These are phyloP conservation scores for Stramenopiles sp. DNA, from an alignment of 352 stramenopile genomes.

Conservation along the genomic window DNA sequence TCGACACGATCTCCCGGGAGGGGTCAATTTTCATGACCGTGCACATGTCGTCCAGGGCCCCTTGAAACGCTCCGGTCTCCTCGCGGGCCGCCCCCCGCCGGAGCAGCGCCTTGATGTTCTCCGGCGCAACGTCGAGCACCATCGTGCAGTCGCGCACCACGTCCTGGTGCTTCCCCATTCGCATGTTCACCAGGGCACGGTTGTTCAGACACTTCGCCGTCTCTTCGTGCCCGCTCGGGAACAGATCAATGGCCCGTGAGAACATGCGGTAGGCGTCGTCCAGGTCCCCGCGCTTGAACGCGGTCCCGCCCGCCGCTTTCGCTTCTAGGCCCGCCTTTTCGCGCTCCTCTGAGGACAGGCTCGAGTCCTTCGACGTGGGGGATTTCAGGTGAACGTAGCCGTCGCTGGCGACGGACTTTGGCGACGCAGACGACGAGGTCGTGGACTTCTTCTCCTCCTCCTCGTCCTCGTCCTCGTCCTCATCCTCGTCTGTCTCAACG, in stretches of 20 bases:
- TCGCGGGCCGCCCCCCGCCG: not conserved
- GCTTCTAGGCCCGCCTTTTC: not conserved
- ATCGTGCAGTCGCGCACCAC: not conserved
- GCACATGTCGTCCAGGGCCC: slow-evolving; percentile 5
- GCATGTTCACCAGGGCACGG: not conserved
- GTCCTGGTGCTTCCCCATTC: not conserved
- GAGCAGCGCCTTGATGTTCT: slow-evolving; percentile 3
- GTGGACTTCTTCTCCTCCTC: not conserved
- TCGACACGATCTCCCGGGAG: not conserved
- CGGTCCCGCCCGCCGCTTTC: not conserved
- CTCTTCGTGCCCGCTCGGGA: not conserved
- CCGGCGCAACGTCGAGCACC: not conserved
- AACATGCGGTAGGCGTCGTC: not conserved
- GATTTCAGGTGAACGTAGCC: slow-evolving; percentile 5
- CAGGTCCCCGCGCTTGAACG: not conserved
- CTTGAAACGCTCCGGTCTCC: not conserved
- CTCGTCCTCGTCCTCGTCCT: too few species aligned
- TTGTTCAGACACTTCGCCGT: not conserved
- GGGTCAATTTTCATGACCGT: slow-evolving; percentile 9
- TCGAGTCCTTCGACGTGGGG: not conserved
- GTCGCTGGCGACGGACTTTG: slow-evolving; percentile 6
- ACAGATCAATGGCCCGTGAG: slow-evolving; percentile 12
- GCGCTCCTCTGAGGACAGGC: not conserved
- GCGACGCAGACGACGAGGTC: not conserved
- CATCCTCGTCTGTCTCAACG: too few species aligned